These are phyloP conservation scores for Puccinellia tenuiflora DNA, from an alignment of 176 grass and related monocot species.

Conservation along the genomic window DNA sequence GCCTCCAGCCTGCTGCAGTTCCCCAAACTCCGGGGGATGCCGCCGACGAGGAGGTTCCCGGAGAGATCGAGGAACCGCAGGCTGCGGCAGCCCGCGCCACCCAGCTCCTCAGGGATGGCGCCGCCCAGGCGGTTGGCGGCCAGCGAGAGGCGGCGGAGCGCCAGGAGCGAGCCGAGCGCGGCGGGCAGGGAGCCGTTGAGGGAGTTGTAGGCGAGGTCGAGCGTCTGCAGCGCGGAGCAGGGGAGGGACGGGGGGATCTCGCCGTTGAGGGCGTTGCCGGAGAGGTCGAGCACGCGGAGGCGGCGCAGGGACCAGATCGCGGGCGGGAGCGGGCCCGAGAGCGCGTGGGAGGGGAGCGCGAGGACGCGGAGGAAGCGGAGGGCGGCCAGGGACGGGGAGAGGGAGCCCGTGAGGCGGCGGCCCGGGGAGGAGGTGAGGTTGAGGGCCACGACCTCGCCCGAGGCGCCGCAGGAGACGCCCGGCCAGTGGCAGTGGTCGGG, in stretches of 20 bases:
- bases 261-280: constrained; percentile 55
- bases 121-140: constrained; percentile 65
- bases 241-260: constrained; percentile 62
- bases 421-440: constrained; percentile 47
- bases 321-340: constrained; percentile 42
- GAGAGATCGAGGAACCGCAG: constrained; percentile 72
- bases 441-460: constrained; percentile 52
- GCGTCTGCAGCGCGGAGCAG: constrained; percentile 48
- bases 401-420: constrained; percentile 40
- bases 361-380: constrained; percentile 52
- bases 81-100: constrained; percentile 41
- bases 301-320: constrained; percentile 53
- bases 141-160: constrained; percentile 54
- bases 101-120: constrained; percentile 62
- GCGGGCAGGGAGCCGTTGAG: constrained; percentile 71
- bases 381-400: constrained; percentile 54
- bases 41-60: constrained; percentile 59
- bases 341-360: constrained; percentile 44
- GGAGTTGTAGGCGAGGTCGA: constrained; percentile 74
- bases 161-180: constrained; percentile 28
- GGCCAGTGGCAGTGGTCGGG: constrained; percentile 61
- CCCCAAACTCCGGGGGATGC: constrained; percentile 66
- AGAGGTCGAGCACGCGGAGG: constrained; percentile 54
- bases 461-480: constrained; percentile 52
- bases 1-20: constrained; percentile 55